Conservation (phyloP, 495 filamentous ascomycete species). For the Neurospora sp. region DNA sequence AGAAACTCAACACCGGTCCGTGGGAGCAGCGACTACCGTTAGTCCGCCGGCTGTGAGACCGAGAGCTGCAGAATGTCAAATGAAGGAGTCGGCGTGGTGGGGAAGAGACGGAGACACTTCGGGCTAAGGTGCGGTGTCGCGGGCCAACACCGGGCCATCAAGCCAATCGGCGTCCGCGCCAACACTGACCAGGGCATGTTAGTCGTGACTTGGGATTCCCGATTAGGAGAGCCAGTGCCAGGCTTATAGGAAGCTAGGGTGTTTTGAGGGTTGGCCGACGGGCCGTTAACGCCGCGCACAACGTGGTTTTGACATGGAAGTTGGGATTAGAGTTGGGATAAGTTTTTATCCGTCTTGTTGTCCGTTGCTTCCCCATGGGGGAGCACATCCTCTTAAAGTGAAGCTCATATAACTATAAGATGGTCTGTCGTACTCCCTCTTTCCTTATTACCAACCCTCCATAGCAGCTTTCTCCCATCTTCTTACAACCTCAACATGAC, state of each 20-base stretch:
- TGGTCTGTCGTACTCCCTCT: not conserved
- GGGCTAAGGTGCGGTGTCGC: too few relatives aligned
- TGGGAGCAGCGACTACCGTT: constrained; percentile 1
- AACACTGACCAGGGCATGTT: not conserved
- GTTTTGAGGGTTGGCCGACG: too few relatives aligned
- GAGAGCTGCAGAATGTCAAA: not conserved
- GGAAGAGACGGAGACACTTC: too few relatives aligned
- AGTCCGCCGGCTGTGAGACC: constrained; percentile 3
- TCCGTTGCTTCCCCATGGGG: not conserved
- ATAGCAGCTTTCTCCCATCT: not conserved
- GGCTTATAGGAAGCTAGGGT: too few relatives aligned
- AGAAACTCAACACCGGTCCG: not conserved
- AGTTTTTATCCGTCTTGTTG: too few relatives aligned
- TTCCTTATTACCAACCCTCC: not conserved
- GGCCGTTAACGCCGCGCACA: too few relatives aligned
- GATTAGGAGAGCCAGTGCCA: not conserved
- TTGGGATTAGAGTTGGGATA: too few relatives aligned
- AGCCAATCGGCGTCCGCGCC: too few relatives aligned
- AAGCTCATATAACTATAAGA: not conserved
- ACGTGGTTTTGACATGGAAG: not conserved
- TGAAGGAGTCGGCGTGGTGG: too few relatives aligned
- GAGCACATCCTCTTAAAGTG: not conserved
- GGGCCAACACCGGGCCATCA: too few relatives aligned
- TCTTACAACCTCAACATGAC: not conserved
- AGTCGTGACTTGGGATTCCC: not conserved